Base-by-base conservation (phyloP, 2,329 filamentous ascomycete genomes). In the Fusarium sp. region DNA sequence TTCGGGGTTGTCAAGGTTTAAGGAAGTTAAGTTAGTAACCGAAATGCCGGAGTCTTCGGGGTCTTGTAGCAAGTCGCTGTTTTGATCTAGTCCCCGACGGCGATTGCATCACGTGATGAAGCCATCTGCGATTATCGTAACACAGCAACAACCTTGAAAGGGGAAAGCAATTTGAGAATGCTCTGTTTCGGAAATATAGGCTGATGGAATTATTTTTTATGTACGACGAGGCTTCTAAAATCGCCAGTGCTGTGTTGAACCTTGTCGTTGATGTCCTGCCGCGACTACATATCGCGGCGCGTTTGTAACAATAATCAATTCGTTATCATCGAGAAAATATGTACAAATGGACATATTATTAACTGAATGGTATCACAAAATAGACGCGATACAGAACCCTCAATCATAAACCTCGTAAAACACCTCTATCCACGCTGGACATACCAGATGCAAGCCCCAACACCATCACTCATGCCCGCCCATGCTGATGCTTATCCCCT, bases 31-130 rank as follows among this genome's bases (percentile, higher is more conserved):
- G 16, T 34, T 36, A 41, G 31, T 57, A 30, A 31, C 26, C 31
- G 33, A 16, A 20, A 34, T 37, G 23, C 15, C 20, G 12, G 20
- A 42, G 33, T n/a, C 20, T 13, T 63, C 58, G 50, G 60, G 20
- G 31, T 62, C 46, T 62, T 62, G 59, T 56, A 44, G 10, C 20
- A 28, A 7, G 59, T 57, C 60, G 58, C 60, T 63, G 26, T 63
- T 40, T 63, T 63, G 59, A 63, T 63, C 58, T 57, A 63, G 42
- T 57, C 50, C 33, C 60, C 60, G 52, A 37, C 4, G 6, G 5
- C 4, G 5, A 9, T 3, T 11, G 2, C 1, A 20, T 37, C 60
- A 63, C 60, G 60, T 63, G 60, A 63, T 34, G 6, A 13, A 40
- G 18, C 37, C 18, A 40, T 11, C 23, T 23, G 23, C 23, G 23